phyloP scores from a whole-genome alignment of 129 eudicot species.

The Silybum marianum region DNA sequence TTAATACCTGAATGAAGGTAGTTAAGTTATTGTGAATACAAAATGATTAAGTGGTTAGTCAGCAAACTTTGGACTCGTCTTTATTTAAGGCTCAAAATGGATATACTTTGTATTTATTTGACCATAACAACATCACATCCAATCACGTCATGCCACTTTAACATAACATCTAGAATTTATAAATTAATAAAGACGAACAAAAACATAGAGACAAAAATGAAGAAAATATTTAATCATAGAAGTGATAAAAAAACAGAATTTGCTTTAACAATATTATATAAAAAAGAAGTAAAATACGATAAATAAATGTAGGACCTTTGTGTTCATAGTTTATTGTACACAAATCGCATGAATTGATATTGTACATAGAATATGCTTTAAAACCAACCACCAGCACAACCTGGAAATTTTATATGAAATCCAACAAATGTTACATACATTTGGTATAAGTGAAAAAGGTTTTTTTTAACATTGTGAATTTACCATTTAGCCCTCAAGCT shows the following conservation, averaged over 20 bases:
- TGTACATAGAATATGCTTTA: neutral
- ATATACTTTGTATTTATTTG: slow-evolving; percentile 31
- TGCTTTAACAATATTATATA: neutral
- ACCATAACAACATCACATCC: slow-evolving; percentile 29
- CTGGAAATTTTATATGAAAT: neutral
- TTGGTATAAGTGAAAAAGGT: slow-evolving; percentile 16
- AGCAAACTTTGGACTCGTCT: slow-evolving; percentile 24
- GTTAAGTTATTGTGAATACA: neutral
- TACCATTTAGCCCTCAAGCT: neutral
- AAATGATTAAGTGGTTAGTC: slow-evolving; percentile 10
- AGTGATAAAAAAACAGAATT: neutral
- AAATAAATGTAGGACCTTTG: neutral
- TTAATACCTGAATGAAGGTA: neutral
- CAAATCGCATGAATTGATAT: slow-evolving; percentile 2
- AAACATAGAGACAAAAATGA: slow-evolving; percentile 5
- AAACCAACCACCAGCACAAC: neutral
- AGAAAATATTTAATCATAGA: neutral
- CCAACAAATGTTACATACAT: slow-evolving; percentile 21
- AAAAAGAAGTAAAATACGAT: neutral
- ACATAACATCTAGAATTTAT: neutral
- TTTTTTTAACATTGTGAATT: slow-evolving; percentile 13
- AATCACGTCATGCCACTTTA: slow-evolving; percentile 10
- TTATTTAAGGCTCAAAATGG: slow-evolving; percentile 2
- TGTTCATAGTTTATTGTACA: slow-evolving; percentile 16
- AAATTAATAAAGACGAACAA: neutral